These are phyloP conservation scores for Leccinum subtestaceum DNA, from an alignment of 768 basidiomycete genomes.

Conservation along the genomic window DNA sequence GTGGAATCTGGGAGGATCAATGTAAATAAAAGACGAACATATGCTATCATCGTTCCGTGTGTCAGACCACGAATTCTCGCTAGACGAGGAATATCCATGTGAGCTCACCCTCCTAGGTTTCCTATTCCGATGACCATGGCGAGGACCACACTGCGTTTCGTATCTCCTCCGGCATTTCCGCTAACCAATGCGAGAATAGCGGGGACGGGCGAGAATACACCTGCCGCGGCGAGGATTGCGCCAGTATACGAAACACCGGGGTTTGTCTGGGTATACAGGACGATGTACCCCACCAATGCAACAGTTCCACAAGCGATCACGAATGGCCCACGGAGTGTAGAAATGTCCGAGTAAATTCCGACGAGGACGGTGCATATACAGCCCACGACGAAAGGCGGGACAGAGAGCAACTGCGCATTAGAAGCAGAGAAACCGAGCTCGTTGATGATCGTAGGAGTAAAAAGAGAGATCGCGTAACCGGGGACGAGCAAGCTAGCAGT, in stretches of 20 bases:
- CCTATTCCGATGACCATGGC: constrained; percentile 54
- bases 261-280: constrained; percentile 38
- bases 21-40: constrained; percentile 42
- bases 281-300: constrained; percentile 49
- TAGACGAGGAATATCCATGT: constrained; percentile 14
- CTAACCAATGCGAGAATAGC: constrained; percentile 52
- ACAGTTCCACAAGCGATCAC: constrained; percentile 41
- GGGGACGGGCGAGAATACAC: constrained; percentile 49
- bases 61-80: constrained; percentile 3
- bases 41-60: constrained; percentile 24
- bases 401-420: constrained; percentile 46
- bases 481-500: constrained; percentile 40
- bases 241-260: constrained; percentile 40
- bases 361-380: constrained; percentile 42
- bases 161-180: constrained; percentile 54
- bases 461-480: constrained; percentile 47
- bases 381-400: constrained; percentile 48
- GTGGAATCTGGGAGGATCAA: constrained; percentile 36
- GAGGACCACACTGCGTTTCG: constrained; percentile 48
- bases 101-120: constrained; percentile 49
- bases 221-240: constrained; percentile 47
- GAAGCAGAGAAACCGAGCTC: constrained; percentile 51
- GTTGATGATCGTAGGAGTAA: constrained; percentile 49
- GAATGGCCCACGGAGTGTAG: constrained; percentile 46
- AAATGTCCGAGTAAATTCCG: constrained; percentile 43